phyloP scores from a whole-genome alignment of 2,329 filamentous ascomycete species.

The Fusarium odoratissimum region DNA sequence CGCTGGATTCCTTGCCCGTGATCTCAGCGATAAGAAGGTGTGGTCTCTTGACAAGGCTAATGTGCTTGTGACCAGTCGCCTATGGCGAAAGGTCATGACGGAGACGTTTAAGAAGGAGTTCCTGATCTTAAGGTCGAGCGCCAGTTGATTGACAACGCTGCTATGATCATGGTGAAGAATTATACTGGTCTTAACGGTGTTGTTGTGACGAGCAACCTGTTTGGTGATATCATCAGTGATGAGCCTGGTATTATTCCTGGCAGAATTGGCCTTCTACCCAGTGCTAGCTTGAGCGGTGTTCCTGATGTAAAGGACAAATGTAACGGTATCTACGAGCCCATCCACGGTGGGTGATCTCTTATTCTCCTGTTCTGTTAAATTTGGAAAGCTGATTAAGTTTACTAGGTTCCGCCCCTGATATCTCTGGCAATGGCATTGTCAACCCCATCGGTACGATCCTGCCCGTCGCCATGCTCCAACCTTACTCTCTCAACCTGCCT shows the following conservation, averaged over 20 bases:
- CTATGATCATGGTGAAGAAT: slow-evolving; percentile 98
- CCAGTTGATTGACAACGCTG: slow-evolving; percentile 95
- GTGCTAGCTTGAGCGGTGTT: slow-evolving; percentile 85
- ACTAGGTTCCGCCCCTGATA: no score
- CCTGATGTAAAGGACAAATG: slow-evolving; percentile 77
- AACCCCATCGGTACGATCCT: slow-evolving; percentile 73
- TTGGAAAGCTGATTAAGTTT: no score
- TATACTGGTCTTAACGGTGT: slow-evolving; percentile 88
- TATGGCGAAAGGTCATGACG: slow-evolving; percentile 79
- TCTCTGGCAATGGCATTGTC: no score
- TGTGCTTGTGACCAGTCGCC: slow-evolving; percentile 65
- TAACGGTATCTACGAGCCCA: no score
- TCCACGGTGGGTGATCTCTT: no score
- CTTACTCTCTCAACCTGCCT: slow-evolving; percentile 87
- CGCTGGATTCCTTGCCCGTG: slow-evolving; percentile 82
- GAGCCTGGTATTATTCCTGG: slow-evolving; percentile 95
- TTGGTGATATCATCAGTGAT: slow-evolving; percentile 95
- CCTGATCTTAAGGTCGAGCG: slow-evolving; percentile 85
- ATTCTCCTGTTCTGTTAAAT: no score
- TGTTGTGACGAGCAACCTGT: slow-evolving; percentile 91
- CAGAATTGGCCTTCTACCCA: slow-evolving; percentile 86
- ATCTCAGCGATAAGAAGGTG: slow-evolving; percentile 75
- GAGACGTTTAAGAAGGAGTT: slow-evolving; percentile 89
- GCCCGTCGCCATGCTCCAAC: slow-evolving; percentile 94
- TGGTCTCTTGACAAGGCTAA: slow-evolving; percentile 97